A percentile compares a stretch with the other conserved stretches of the same genome.
Evolutionary conservation across 352 stramenopile species (phyloP).

Genomic region (Phytopythium montanum): DNA sequence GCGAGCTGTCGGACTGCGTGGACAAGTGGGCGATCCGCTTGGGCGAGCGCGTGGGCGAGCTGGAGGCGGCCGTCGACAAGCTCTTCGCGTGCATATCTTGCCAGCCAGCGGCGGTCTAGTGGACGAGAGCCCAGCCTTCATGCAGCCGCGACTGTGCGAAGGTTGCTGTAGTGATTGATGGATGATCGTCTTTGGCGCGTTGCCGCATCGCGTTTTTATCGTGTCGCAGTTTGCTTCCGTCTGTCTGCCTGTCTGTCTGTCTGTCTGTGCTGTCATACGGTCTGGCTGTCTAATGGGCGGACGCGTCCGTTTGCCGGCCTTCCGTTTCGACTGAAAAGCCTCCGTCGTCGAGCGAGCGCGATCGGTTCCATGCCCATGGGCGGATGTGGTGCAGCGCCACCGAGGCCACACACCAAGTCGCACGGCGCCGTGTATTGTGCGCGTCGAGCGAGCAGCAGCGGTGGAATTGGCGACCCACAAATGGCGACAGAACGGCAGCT

Average conservation of each 20-base stretch:
- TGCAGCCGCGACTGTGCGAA: not conserved
- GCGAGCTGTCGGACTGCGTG: not conserved
- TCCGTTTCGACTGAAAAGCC: no score
- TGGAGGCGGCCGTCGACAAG: not conserved
- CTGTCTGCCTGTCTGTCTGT: not conserved
- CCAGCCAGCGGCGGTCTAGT: not conserved
- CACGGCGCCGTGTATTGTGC: no score
- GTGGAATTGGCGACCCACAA: not conserved
- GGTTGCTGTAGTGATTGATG: not conserved
- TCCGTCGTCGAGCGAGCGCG: no score
- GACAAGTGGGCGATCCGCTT: not conserved
- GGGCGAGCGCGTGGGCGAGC: not conserved
- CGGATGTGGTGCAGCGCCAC: no score
- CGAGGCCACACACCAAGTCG: no score
- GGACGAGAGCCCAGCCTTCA: no score
- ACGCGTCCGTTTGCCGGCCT: no score
- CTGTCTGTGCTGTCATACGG: no score
- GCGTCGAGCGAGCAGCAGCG: no score
- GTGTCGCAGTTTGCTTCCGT: not conserved
- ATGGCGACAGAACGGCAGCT: not conserved
- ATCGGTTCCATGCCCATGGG: no score
- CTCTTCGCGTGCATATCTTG: not conserved
- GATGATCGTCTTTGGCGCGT: not conserved
- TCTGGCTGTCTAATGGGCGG: not conserved
- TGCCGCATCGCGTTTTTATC: conserved; percentile 1